These are phyloP conservation scores for Trypanosoma cruzi DNA, from an alignment of 208 protist species.

Conservation along the genomic window DNA sequence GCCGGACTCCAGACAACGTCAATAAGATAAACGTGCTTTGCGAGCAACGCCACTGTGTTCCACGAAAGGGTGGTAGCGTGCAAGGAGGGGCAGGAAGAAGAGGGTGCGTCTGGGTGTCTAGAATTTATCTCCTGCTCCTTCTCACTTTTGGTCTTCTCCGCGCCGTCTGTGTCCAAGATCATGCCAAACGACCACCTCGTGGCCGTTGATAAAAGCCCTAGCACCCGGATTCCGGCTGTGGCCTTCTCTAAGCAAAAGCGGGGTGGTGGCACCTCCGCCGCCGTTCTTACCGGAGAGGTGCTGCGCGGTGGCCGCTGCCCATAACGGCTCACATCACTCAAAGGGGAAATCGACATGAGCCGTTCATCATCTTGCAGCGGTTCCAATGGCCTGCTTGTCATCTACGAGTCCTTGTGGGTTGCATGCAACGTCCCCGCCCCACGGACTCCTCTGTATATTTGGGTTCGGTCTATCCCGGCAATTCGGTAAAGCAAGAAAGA, in stretches of 20 bases:
- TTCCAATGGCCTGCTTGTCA: background rate
- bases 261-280: background rate
- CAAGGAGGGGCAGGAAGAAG: too few species aligned
- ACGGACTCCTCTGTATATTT: background rate
- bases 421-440: background rate
- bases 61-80: background rate
- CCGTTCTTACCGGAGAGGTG: background rate
- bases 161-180: background rate
- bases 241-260: background rate
- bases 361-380: background rate
- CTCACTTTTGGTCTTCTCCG: background rate
- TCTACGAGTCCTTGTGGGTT: background rate
- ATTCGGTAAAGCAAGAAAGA: background rate
- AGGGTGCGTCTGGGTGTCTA: too few species aligned
- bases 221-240: background rate
- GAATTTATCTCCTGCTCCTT: background rate
- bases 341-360: constrained; percentile 9
- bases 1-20: constrained; percentile 4
- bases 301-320: background rate
- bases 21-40: constrained; percentile 1
- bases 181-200: background rate
- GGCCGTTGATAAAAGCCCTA: background rate
- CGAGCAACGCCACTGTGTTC: background rate
- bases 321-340: background rate
- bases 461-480: background rate